A percentile compares a stretch with the other conserved stretches of the same genome.
Conservation (phyloP, 164 flowering plant species). For the Hamamelis virginiana region DNA sequence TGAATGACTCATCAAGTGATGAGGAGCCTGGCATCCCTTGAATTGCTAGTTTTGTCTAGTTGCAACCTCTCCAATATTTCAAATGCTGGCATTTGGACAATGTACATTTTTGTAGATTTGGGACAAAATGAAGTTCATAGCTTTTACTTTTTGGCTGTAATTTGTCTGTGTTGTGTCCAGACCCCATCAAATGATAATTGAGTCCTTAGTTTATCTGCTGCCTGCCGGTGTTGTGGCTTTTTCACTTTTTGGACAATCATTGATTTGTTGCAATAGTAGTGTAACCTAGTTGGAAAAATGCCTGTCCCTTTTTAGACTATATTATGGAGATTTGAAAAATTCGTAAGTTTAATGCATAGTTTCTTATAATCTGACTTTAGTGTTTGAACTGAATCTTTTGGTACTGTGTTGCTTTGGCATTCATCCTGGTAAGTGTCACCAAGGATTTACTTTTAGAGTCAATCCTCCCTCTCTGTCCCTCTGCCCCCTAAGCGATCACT, state of each 20-base stretch:
- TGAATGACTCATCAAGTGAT: constrained; percentile 20
- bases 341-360: too few relatives aligned
- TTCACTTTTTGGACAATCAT: background rate
- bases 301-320: too few relatives aligned
- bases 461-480: too few relatives aligned
- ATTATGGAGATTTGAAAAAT: too few relatives aligned
- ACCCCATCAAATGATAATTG: background rate
- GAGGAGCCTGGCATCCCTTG: constrained; percentile 12
- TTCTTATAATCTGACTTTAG: too few relatives aligned
- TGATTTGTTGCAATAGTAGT: too few relatives aligned
- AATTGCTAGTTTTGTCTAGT: background rate
- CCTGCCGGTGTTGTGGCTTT: background rate
- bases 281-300: too few relatives aligned
- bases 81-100: background rate
- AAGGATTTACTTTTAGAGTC: too few relatives aligned
- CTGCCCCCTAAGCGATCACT: too few relatives aligned
- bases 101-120: background rate
- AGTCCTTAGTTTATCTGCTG: background rate
- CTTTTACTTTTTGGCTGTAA: background rate
- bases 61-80: background rate
- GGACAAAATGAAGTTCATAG: background rate
- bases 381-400: too few relatives aligned
- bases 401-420: too few relatives aligned
- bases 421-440: too few relatives aligned
- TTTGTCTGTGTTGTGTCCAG: constrained; percentile 3